Evolutionary conservation across 2,329 filamentous ascomycete species (phyloP).

Genomic region (Talaromyces sp.): DNA sequence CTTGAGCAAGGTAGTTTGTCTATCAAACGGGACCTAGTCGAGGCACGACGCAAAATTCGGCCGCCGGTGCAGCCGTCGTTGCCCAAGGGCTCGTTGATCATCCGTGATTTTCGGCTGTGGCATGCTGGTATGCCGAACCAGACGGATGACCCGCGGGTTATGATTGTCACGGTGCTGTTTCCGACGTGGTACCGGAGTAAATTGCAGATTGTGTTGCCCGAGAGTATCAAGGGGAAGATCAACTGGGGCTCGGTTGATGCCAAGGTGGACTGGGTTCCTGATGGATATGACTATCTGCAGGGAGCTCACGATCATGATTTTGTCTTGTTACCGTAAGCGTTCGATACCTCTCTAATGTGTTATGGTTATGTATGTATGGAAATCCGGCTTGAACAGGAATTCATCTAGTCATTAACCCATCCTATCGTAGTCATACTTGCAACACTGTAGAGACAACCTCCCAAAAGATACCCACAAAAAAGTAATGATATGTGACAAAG

Average conservation of each 20-base stretch:
- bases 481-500: neutral
- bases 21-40: constrained; percentile 28
- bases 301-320: constrained; percentile 33
- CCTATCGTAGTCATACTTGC: neutral
- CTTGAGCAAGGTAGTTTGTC: constrained; percentile 13
- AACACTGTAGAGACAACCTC: neutral
- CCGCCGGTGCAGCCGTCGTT: constrained; percentile 37
- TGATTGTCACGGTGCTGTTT: constrained; percentile 39
- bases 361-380: neutral
- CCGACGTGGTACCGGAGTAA: constrained; percentile 31
- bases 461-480: neutral
- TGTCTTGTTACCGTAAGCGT: constrained; percentile 15
- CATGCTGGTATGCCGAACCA: constrained; percentile 48
- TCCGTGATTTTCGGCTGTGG: constrained; percentile 46
- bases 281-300: constrained; percentile 33
- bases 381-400: neutral
- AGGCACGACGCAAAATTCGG: constrained; percentile 24
- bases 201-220: constrained; percentile 27
- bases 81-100: constrained; percentile 40
- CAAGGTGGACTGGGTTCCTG: constrained; percentile 31
- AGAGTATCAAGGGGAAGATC: constrained; percentile 22
- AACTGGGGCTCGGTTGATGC: constrained; percentile 30
- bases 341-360: neutral
- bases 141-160: constrained; percentile 38
- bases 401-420: neutral